These are phyloP conservation scores for Citrus mangshanensis DNA, from an alignment of 345 rosid species.

Conservation along the genomic window DNA sequence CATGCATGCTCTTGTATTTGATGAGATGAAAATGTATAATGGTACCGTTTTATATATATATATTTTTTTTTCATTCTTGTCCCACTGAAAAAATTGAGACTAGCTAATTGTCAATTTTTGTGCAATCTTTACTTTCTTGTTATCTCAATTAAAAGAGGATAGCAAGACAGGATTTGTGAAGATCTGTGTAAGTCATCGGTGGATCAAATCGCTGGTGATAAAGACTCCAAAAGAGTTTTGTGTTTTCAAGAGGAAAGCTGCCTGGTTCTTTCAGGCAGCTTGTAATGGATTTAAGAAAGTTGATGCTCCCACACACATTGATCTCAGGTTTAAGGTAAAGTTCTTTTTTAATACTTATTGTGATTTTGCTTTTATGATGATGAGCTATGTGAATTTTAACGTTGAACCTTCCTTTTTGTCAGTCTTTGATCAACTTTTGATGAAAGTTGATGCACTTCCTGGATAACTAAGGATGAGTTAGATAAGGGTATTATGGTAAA, in stretches of 20 bases:
- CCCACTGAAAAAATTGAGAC: too few relatives aligned
- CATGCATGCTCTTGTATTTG: too few relatives aligned
- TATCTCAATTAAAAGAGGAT: conserved; percentile 5
- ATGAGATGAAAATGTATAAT: too few relatives aligned
- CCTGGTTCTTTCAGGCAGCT: conserved; percentile 45
- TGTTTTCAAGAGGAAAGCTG: conserved; percentile 79
- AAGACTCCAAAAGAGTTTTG: conserved; percentile 81
- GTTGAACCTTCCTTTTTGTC: too few relatives aligned
- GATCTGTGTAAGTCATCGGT: too few relatives aligned
- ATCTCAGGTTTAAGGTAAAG: conserved; percentile 76
- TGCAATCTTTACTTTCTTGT: neutral
- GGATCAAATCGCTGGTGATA: conserved; percentile 65
- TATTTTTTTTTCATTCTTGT: neutral
- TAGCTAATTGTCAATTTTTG: too few relatives aligned
- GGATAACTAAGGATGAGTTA: too few relatives aligned
- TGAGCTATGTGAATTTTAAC: too few relatives aligned
- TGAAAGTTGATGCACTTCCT: too few relatives aligned
- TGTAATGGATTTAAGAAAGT: conserved; percentile 82
- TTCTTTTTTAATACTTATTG: neutral
- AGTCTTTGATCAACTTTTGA: too few relatives aligned
- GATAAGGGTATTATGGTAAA: too few relatives aligned
- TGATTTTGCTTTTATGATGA: neutral
- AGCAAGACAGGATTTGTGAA: too few relatives aligned
- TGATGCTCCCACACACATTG: conserved; percentile 87
- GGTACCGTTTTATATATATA: neutral